Conservation (phyloP, 192 early-diverging fungal species). For the Coemansia sp. region DNA sequence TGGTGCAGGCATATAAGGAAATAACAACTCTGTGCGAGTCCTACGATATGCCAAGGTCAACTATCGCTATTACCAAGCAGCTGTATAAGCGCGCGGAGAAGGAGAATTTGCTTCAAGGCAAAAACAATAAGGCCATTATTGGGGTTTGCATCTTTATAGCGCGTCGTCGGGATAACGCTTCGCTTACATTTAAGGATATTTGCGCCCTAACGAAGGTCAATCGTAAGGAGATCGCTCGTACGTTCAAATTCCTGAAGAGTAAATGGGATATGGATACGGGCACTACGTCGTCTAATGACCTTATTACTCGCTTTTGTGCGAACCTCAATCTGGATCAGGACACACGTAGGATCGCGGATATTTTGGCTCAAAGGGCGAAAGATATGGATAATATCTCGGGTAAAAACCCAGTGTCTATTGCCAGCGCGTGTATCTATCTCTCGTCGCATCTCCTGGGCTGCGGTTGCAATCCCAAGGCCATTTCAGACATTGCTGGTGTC, state of each 20-base stretch:
- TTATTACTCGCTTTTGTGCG: constrained; percentile 84
- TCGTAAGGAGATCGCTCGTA: constrained; percentile 92
- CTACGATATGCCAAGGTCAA: constrained; percentile 76
- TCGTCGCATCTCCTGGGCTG: constrained; percentile 71
- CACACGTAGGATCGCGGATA: constrained; percentile 71
- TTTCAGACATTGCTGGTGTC: constrained; percentile 84
- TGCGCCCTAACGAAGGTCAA: constrained; percentile 88
- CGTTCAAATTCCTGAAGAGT: constrained; percentile 60
- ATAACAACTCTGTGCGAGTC: constrained; percentile 87
- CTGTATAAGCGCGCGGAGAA: constrained; percentile 89
- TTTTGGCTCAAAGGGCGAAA: constrained; percentile 73
- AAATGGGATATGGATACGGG: constrained; percentile 63
- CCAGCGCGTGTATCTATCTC: constrained; percentile 92
- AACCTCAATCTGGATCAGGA: constrained; percentile 72
- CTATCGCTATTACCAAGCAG: constrained; percentile 91
- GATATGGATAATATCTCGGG: constrained; percentile 84
- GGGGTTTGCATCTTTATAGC: constrained; percentile 94
- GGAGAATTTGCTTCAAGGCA: constrained; percentile 80
- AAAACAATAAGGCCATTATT: constrained; percentile 83
- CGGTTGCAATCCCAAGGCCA: constrained; percentile 72
- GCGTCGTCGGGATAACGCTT: constrained; percentile 82
- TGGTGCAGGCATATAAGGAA: constrained; percentile 86
- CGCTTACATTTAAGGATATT: constrained; percentile 94
- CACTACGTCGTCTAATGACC: constrained; percentile 72
- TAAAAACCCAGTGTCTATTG: constrained; percentile 89